A percentile compares a stretch with the other conserved stretches of the same genome.
These are phyloP conservation scores for Saccharum hybrid DNA, from an alignment of 202 grass and related monocot genomes.

Conservation along the genomic window DNA sequence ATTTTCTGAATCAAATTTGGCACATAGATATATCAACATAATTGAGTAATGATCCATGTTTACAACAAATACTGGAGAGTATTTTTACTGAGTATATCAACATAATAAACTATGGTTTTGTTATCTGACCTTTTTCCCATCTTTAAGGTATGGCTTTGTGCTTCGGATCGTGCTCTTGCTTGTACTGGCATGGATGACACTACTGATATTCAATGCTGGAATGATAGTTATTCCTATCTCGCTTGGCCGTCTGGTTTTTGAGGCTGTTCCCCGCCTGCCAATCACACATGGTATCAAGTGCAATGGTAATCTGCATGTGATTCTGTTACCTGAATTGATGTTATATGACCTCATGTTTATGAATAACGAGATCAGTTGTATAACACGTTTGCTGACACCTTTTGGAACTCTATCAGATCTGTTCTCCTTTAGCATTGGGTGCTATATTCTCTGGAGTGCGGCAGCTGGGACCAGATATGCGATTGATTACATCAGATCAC, in stretches of 20 bases:
- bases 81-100: slow-evolving; percentile 37
- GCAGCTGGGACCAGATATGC: slow-evolving; percentile 82
- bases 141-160: slow-evolving; percentile 88
- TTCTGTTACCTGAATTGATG: slow-evolving; percentile 10
- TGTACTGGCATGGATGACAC: slow-evolving; percentile 90
- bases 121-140: slow-evolving; percentile 7
- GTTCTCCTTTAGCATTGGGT: slow-evolving; percentile 96
- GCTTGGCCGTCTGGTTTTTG: slow-evolving; percentile 82
- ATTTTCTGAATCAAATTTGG: slow-evolving; percentile 6
- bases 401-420: slow-evolving; percentile 59
- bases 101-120: not conserved
- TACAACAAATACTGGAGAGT: not conserved
- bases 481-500: slow-evolving; percentile 80
- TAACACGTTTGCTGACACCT: not conserved
- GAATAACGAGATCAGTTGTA: not conserved
- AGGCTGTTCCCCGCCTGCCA: slow-evolving; percentile 86
- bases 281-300: slow-evolving; percentile 97
- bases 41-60: not conserved
- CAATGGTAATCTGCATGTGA: slow-evolving; percentile 72
- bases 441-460: slow-evolving; percentile 84
- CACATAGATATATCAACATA: not conserved
- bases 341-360: not conserved
- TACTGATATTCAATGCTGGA: slow-evolving; percentile 88
- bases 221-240: slow-evolving; percentile 95
- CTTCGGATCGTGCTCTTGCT: slow-evolving; percentile 88